Evolutionary conservation across 371 early-diverging fungal species (phyloP), one percentile per base, ranked within the genome.

Genomic region (Blakeslea trispora): DNA sequence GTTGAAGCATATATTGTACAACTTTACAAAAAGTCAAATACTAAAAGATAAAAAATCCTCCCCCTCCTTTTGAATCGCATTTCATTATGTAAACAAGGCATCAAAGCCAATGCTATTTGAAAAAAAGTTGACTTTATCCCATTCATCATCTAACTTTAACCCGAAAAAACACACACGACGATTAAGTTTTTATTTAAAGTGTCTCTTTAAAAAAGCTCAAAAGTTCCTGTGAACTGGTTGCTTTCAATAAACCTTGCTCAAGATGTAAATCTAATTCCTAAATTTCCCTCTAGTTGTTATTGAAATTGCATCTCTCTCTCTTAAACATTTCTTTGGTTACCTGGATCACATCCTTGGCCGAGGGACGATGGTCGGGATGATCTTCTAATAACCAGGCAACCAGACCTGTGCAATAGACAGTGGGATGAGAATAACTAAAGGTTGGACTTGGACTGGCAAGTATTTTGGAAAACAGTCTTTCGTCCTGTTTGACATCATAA

Each of bases 331-430:
- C 7, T 2, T 1, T 32, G 8, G 57, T 63, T 74, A 69, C 76
- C 22, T 57, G 45, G 21, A 73, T 57, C 4, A 68, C 77, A 59
- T 77, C 77, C 41, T 70, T 66, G 5, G 77, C 74, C 14, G 64
- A 57, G 15, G 79, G 79, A 11, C 79, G 57, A 44, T 66, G 66
- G 10, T 61, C 53, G 8, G 74, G 68, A 43, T 65, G 55, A 35
- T 69, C 70, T 43, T 74, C 79, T 18, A 79, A 53, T 31, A 79
- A 44, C 79, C 79, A 79, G 13, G 79, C 79, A 21, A 79, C 79
- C 1, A 79, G 53, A 8, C 79, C 79, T 10, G 66, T 69, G 28
- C 68, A 70, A 43, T 79, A 79, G 19, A 75, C 70, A 23, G 67
- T 69, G 9, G 76, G 76, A 22, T 75, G 69, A 17, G 71, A 68